Base-by-base conservation (phyloP, 345 rosid species). In the Moringa oleifera region DNA sequence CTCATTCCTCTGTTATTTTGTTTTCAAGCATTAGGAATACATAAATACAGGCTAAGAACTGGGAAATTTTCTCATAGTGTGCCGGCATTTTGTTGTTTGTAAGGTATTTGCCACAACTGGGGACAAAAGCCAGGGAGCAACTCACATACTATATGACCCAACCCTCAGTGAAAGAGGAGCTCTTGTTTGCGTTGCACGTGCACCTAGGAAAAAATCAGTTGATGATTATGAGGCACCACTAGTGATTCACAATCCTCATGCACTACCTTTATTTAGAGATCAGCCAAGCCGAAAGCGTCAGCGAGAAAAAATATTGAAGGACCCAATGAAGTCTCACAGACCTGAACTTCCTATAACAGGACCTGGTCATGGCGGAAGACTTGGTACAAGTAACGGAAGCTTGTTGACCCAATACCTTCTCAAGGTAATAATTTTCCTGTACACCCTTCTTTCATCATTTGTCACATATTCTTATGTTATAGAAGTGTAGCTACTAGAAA, bases 281-380 rank as follows among this genome's bases (percentile, higher is more conserved):
- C 83, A 85, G 70, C 97, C 99, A 70, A 94, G 97, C 76, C 96
- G 95, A 55, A 94, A 94, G 80, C 88, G 99, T 60, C 85, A 94
- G 74, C 73, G 95, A 53, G 99, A 94, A 70, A 94, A 94, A 68
- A 76, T 78, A 25, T 71, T 94, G 79, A 94, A 90, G 79, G 99
- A 94, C 74, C 99, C 99, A 19, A 17, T 78, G 0, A 94, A 85
- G 79, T 79, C 99, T 46, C 99, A 90, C 65, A 94, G 87, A 72
- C 99, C 99, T 20, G 97, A 94, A 73, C 70, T 90, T 61, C 96
- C 99, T 20, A 90, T 94, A 56, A 82, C 79, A 2, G 97, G 99
- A 68, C 97, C 99, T 45, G 99, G 99, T 52, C 71, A 72, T 68
- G 99, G 99, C 61, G 99, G 97, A 69, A 88, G 99, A 80, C 81